Conservation (phyloP, 495 filamentous ascomycete genomes). For the Penicillium fimorum region DNA sequence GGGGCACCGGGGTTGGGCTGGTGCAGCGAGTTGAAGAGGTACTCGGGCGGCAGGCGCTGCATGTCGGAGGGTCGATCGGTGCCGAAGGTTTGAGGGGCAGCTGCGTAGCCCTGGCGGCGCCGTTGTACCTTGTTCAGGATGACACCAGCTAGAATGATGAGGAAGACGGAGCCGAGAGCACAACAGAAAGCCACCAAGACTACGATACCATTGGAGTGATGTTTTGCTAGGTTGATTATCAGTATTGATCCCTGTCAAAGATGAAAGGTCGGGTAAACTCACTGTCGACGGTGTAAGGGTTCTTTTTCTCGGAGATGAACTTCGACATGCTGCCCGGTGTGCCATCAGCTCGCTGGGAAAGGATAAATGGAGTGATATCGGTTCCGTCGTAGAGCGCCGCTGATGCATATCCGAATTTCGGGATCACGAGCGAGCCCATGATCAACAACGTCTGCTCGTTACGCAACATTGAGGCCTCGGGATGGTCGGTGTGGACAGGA, state of each 20-base stretch:
- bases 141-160: slow-evolving; percentile 82
- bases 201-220: slow-evolving; percentile 79
- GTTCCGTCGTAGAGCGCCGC: slow-evolving; percentile 85
- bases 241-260: slow-evolving; percentile 20
- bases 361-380: slow-evolving; percentile 70
- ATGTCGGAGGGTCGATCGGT: slow-evolving; percentile 72
- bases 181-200: slow-evolving; percentile 92
- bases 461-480: slow-evolving; percentile 58
- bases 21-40: slow-evolving; percentile 64
- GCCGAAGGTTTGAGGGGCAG: slow-evolving; percentile 69
- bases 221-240: slow-evolving; percentile 41
- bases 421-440: slow-evolving; percentile 73
- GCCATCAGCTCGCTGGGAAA: slow-evolving; percentile 64
- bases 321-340: slow-evolving; percentile 69
- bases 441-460: slow-evolving; percentile 71
- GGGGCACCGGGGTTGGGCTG: slow-evolving; percentile 40
- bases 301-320: slow-evolving; percentile 72
- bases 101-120: slow-evolving; percentile 80
- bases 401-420: slow-evolving; percentile 78
- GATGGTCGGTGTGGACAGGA: slow-evolving; percentile 63
- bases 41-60: slow-evolving; percentile 74
- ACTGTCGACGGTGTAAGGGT: slow-evolving; percentile 59
- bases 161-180: slow-evolving; percentile 79
- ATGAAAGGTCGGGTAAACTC: slow-evolving; percentile 25
- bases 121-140: slow-evolving; percentile 81